A percentile compares a stretch with the other conserved stretches of the same genome.
phyloP scores from a whole-genome alignment of 495 filamentous ascomycete genomes.

The Gamarada debralockiae region DNA sequence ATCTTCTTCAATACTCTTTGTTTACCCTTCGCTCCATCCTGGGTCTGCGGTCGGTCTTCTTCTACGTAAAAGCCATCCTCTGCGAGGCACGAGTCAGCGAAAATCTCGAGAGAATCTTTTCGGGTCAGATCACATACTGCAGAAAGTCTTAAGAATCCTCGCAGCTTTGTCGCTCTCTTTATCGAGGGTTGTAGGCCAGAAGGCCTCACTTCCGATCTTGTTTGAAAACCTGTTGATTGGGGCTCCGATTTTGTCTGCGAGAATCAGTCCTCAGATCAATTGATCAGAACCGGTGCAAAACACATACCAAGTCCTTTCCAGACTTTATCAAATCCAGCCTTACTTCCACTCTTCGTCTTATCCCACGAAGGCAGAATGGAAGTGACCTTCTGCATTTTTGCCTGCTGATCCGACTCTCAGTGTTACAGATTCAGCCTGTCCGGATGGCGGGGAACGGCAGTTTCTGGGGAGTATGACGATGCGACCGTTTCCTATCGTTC shows the following conservation, averaged over 20 bases:
- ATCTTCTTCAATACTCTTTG: slow-evolving; percentile 78
- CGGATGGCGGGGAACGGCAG: slow-evolving; percentile 14
- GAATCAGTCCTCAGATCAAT: slow-evolving; percentile 7
- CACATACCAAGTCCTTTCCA: slow-evolving; percentile 22
- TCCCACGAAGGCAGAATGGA: slow-evolving; percentile 25
- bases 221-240: slow-evolving; percentile 76
- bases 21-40: slow-evolving; percentile 57
- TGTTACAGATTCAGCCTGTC: not conserved
- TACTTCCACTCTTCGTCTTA: slow-evolving; percentile 37
- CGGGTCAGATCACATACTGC: slow-evolving; percentile 42
- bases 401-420: too few relatives aligned
- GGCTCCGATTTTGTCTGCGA: slow-evolving; percentile 48
- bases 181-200: slow-evolving; percentile 77
- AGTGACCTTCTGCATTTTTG: slow-evolving; percentile 23
- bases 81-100: slow-evolving; percentile 17
- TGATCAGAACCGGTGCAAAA: not conserved
- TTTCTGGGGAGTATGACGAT: not conserved
- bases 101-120: slow-evolving; percentile 4
- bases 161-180: slow-evolving; percentile 82
- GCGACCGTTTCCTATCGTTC: not conserved
- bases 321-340: slow-evolving; percentile 44
- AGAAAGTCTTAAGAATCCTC: slow-evolving; percentile 74
- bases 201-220: slow-evolving; percentile 70
- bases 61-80: slow-evolving; percentile 42
- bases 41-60: slow-evolving; percentile 11